A percentile compares a stretch with the other conserved stretches of the same genome.
Evolutionary conservation across 2,329 filamentous ascomycete species (phyloP).

Genomic region (Curvularia spicifera): DNA sequence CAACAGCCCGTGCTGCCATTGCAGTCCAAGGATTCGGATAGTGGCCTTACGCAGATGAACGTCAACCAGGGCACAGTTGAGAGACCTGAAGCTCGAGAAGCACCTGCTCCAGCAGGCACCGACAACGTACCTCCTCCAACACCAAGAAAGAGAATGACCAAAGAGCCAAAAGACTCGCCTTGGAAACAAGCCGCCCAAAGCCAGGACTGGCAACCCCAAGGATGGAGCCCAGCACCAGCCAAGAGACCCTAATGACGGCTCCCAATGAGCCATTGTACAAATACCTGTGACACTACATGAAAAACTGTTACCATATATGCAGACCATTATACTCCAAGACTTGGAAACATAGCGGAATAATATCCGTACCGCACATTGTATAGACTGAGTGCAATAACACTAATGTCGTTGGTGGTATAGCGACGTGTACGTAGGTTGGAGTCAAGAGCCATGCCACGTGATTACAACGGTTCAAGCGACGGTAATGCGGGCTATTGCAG

Average conservation of each 20-base stretch:
- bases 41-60: slow-evolving; percentile 46
- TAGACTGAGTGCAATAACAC: neutral
- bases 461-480: no score
- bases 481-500: neutral
- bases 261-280: neutral
- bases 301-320: neutral
- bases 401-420: neutral
- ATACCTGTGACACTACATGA: neutral
- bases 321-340: neutral
- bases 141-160: slow-evolving; percentile 31
- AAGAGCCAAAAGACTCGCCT: slow-evolving; percentile 47
- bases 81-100: neutral
- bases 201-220: slow-evolving; percentile 56
- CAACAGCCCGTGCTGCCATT: slow-evolving; percentile 57
- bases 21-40: slow-evolving; percentile 51
- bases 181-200: slow-evolving; percentile 50
- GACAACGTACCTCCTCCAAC: slow-evolving; percentile 31
- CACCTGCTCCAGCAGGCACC: slow-evolving; percentile 1
- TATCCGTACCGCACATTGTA: neutral
- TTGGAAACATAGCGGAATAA: neutral
- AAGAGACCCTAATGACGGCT: slow-evolving; percentile 35
- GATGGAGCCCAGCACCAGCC: slow-evolving; percentile 53
- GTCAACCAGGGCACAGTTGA: slow-evolving; percentile 43
- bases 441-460: neutral
- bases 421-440: neutral